Evolutionary conservation across 495 filamentous ascomycete species (phyloP), one percentile per base, ranked within the genome.

Genomic region (Penicillium pulvis): DNA sequence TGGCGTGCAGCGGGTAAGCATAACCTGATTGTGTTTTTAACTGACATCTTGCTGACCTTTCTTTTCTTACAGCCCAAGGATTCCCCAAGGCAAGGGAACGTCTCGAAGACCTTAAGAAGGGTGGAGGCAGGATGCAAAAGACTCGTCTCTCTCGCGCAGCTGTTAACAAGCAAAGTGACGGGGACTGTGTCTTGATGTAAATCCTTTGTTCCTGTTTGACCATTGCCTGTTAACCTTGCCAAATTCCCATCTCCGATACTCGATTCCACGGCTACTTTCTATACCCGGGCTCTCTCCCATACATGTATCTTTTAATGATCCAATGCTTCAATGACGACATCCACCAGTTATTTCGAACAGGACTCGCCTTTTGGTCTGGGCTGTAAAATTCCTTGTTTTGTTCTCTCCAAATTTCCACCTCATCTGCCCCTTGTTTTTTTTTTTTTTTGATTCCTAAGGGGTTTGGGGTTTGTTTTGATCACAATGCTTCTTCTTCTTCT

Each of bases 1-100:
- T 97, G 92, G 84, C 84, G 93, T 74, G 92, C 94, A 77, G 94
- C 94, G 75, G 89, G 94, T 97, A 75, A 86, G 93, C 88, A 16
- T 42, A 58, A 41, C 28, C 54, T n/a, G 64, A 41, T 9, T 14
- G 56, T 26, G 3, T 30, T n/a, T n/a, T 46, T n/a, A 1, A 7
- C 8, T 42, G 30, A 48, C n/a, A 12, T n/a, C 0, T 14, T 28
- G 45, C 54, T 56, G 46, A 56, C 23, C 9, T 43, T 42, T 43
- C 42, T 17, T 17, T 23, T 52, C 17, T 43, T 12, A 12, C 33
- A 97, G 94, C 92, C 48, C 92, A 97, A 79, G 89, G 92, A 69
- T 96, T 94, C 72, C 89, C 90, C 41, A 97, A 97, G 69, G 94
- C 94, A 20, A 84, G 90, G 42, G 90, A 95, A 65, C 86, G 93